Evolutionary conservation across 352 stramenopile genomes (phyloP).

Genomic region (Phytophthora syringae): DNA sequence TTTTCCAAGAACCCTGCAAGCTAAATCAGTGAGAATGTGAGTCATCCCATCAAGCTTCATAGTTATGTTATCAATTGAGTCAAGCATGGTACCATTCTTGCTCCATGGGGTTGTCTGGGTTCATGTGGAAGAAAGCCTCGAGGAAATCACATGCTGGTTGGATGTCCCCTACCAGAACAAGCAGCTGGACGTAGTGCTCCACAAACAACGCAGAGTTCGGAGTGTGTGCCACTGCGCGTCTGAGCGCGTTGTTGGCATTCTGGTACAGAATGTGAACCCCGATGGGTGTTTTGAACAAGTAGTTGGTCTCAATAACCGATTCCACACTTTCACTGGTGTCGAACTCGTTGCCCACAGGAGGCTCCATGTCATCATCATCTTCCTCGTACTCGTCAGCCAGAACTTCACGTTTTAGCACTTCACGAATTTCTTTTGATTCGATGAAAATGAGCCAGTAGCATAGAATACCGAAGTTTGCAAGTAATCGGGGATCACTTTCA

Average conservation of each 20-base stretch:
- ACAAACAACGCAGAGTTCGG: constrained; percentile 68
- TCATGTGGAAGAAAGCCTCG: constrained; percentile 71
- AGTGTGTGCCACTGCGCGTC: constrained; percentile 62
- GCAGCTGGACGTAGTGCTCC: constrained; percentile 77
- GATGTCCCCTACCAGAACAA: constrained; percentile 68
- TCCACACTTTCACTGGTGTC: constrained; percentile 36
- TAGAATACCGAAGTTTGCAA: constrained; percentile 77
- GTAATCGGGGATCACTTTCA: constrained; percentile 62
- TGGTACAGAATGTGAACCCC: constrained; percentile 80
- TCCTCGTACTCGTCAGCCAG: constrained; percentile 36
- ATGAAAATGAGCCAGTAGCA: constrained; percentile 88
- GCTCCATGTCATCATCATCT: constrained; percentile 27
- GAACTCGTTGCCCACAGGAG: constrained; percentile 4
- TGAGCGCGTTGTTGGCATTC: constrained; percentile 58
- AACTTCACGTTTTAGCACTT: constrained; percentile 47
- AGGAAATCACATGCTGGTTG: constrained; percentile 71
- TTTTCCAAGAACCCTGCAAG: constrained; percentile 48
- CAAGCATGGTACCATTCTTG: constrained; percentile 65
- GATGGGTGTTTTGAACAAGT: constrained; percentile 70
- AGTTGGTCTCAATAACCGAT: constrained; percentile 59
- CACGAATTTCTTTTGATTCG: constrained; percentile 72
- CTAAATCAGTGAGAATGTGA: constrained; percentile 22
- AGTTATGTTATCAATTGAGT: not conserved
- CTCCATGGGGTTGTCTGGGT: constrained; percentile 65
- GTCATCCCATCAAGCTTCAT: constrained; percentile 10